Base-by-base conservation (phyloP, 805 yeast genomes). In the Hanseniaspora occidentalis region DNA sequence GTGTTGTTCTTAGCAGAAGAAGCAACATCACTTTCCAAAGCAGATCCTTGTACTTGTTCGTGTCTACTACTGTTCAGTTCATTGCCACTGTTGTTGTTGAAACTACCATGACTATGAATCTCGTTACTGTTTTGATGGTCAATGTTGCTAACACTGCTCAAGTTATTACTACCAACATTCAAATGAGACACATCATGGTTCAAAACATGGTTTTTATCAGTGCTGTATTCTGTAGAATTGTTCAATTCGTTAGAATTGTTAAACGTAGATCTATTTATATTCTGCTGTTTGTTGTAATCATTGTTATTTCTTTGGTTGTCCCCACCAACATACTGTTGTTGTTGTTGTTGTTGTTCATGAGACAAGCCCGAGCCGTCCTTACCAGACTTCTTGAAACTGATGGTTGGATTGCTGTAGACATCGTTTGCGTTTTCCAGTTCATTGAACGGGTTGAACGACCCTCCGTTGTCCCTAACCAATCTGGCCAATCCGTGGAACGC, bases 401-500 rank as follows among this genome's bases (percentile, higher is more conserved):
- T 49, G 49, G 11, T 39, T 35, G n/a, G n/a, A n/a, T n/a, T n/a
- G n/a, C n/a, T n/a, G n/a, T n/a, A n/a, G n/a, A 18, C 36, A 39
- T 41, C 25, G 21, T 46, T 22, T 39, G 46, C 31, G 22, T 45
- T 31, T 35, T 42, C 22, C 44, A 31, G 61, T 8, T 43, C 38
- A 31, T 46, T 47, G 29, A 29, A 37, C 11, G 51, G 49, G 36
- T 59, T 58, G 39, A 45, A 58, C 2, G 37, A 27, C 10, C 59
- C 60, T 24, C 64, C 64, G 31, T 57, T 53, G 41, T 59, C 63
- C 41, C 64, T 70, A 40, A 79, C 74, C 35, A 67, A 65, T 48
- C 85, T 69, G 13, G 79, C 83, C 47, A 81, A 57, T 29, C 75
- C 78, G 53, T 70, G 77, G 58, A 84, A 84, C 2, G 88, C 81